A percentile compares a stretch with the other conserved stretches of the same genome.
Conservation (phyloP, 768 basidiomycete genomes). For the Cyclocybe aegerita region DNA sequence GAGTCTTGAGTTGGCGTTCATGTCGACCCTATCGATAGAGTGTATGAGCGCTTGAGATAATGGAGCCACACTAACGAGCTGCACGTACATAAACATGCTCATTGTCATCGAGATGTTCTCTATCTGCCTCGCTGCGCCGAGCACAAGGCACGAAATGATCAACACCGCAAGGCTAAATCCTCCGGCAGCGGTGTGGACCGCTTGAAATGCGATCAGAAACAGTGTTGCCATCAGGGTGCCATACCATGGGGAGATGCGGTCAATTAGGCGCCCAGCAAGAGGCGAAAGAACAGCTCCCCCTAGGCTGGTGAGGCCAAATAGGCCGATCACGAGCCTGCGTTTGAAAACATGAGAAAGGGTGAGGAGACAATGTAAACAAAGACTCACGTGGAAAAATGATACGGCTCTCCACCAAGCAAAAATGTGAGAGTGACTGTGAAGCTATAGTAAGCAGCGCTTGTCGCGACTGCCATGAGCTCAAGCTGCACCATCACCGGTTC, state of each 20-base stretch:
- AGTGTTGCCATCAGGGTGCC: slow-evolving; percentile 54
- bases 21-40: slow-evolving; percentile 15
- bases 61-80: background rate
- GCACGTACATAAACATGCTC: slow-evolving; percentile 46
- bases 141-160: slow-evolving; percentile 56
- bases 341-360: background rate
- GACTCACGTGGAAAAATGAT: no score
- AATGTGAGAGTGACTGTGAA: no score
- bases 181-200: slow-evolving; percentile 57
- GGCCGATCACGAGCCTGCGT: slow-evolving; percentile 46
- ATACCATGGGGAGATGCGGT: slow-evolving; percentile 63
- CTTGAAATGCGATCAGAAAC: slow-evolving; percentile 43
- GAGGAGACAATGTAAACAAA: no score
- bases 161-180: slow-evolving; percentile 60
- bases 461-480: no score
- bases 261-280: slow-evolving; percentile 56
- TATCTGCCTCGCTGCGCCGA: slow-evolving; percentile 61
- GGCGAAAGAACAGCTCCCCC: slow-evolving; percentile 59
- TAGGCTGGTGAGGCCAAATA: slow-evolving; percentile 62
- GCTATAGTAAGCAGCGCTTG: no score
- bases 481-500: no score
- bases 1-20: slow-evolving; percentile 51
- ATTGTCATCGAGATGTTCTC: slow-evolving; percentile 58
- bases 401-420: no score
- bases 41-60: slow-evolving; percentile 3